Base-by-base conservation (phyloP, 805 yeast genomes). In the Cyberlindnera americana region DNA sequence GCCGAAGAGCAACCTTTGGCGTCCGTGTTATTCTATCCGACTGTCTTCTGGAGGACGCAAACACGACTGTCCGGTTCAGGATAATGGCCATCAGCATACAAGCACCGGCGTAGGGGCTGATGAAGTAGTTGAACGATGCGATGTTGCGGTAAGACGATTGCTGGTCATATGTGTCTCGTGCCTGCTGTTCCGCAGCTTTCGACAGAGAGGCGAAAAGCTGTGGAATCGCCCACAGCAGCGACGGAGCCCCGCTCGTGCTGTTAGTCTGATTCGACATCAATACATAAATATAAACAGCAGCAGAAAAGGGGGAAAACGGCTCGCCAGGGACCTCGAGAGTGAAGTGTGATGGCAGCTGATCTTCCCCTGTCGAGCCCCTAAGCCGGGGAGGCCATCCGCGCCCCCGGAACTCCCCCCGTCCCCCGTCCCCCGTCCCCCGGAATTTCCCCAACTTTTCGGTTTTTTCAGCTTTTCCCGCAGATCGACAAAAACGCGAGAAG, bases 61-160 rank as follows among this genome's bases (percentile, higher is more conserved):
- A 77, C 3, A 75, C 73, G 16, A 70, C 65, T 4, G 81, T 72
- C 47, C 86, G 61, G 56, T 81, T 80, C 44, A 80, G 60, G 3
- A 78, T 49, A 5, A 80, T 61, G 1, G 82, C 84, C 47, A 78
- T 75, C 8, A 73, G 53, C 70, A 78, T 74, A 56, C 83, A 78
- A 21, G 67, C 62, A 19, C 70, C 56, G 2, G 80, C 74, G 52
- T 70, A 76, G 0, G 72, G 71, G 11, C 77, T 68, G 13, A 72
- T 56, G 45, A 76, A 66, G 48, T 73, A 76, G 19, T 67, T 62
- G 35, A 71, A 49, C 3, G 42, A 28, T 2, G 42, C 41, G n/a
- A 42, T 25, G n/a, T 23, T 19, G 23, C 18, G 31, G 18, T 18
- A 35, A 3, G 27, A 25, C 6, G 27, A 25, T 3, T 30, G 36